These are phyloP conservation scores for Pneumocystis sp. DNA, from an alignment of 1,139 yeast genomes.

Conservation along the genomic window DNA sequence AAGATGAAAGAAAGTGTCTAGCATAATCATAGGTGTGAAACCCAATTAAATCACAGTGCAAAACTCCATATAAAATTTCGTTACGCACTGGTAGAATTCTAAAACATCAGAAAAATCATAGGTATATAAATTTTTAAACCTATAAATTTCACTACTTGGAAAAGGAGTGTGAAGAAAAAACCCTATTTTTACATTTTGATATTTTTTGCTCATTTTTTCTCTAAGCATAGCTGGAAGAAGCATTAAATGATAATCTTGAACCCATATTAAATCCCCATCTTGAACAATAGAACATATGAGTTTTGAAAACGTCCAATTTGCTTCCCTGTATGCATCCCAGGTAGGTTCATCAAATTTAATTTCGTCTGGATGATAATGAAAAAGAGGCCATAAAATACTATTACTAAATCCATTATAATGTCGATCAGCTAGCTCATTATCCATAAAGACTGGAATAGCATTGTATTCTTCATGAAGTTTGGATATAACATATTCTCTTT, in stretches of 20 bases:
- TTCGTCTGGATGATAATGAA: slow-evolving; percentile 98
- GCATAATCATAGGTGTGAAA: slow-evolving; percentile 99
- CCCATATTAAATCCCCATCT: slow-evolving; percentile 89
- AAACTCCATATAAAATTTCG: slow-evolving; percentile 79
- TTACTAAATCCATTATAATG: slow-evolving; percentile 95
- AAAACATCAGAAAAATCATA: slow-evolving; percentile 12
- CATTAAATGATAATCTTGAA: slow-evolving; percentile 96
- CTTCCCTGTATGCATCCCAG: slow-evolving; percentile 96
- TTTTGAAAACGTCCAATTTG: slow-evolving; percentile 69
- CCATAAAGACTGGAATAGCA: slow-evolving; percentile 77
- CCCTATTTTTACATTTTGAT: slow-evolving; percentile 58
- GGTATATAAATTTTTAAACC: neutral
- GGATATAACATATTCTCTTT: slow-evolving; percentile 48
- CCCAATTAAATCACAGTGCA: slow-evolving; percentile 88
- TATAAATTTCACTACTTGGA: slow-evolving; percentile 89
- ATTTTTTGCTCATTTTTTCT: slow-evolving; percentile 36
- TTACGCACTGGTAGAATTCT: slow-evolving; percentile 87
- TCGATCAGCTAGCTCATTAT: slow-evolving; percentile 80
- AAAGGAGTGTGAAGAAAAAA: slow-evolving; percentile 96
- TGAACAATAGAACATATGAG: slow-evolving; percentile 52
- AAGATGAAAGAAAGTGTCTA: slow-evolving; percentile 87
- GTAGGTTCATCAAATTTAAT: slow-evolving; percentile 96
- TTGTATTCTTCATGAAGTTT: slow-evolving; percentile 67
- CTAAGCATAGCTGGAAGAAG: slow-evolving; percentile 80
- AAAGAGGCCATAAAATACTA: slow-evolving; percentile 88